Evolutionary conservation across 2,329 filamentous ascomycete species (phyloP).

Genomic region (Cladobotryum protrusum): DNA sequence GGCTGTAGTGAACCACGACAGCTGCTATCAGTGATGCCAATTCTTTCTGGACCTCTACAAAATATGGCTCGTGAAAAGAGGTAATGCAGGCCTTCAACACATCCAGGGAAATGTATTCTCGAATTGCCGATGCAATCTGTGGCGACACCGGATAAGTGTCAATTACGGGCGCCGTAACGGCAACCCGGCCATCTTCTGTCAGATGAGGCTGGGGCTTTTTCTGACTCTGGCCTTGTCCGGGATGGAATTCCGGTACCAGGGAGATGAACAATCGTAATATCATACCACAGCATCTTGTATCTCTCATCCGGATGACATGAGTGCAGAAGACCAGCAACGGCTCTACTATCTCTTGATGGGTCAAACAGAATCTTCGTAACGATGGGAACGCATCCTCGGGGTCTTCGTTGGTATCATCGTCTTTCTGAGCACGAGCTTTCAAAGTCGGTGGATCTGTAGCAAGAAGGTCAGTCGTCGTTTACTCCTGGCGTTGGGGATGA

Average conservation of each 20-base stretch:
- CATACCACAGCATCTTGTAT: conserved; percentile 80
- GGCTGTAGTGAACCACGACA: conserved; percentile 72
- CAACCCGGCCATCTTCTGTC: conserved; percentile 21
- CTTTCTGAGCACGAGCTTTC: conserved; percentile 22
- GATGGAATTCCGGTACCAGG: conserved; percentile 78
- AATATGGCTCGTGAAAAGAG: conserved; percentile 90
- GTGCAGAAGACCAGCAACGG: conserved; percentile 88
- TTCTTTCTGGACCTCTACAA: conserved; percentile 92
- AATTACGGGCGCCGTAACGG: conserved; percentile 7
- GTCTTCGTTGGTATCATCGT: conserved; percentile 17
- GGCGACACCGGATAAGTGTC: conserved; percentile 42
- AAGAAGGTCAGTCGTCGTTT: conserved; percentile 1
- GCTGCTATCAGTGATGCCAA: conserved; percentile 80
- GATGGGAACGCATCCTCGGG: conserved; percentile 43
- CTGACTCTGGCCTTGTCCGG: conserved; percentile 24
- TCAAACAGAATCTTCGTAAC: conserved; percentile 77
- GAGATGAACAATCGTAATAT: conserved; percentile 82
- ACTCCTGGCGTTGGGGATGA: neutral
- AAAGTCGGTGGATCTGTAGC: conserved; percentile 26
- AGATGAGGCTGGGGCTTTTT: conserved; percentile 18
- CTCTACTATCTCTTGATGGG: conserved; percentile 71
- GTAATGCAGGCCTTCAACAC: conserved; percentile 86
- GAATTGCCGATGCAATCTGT: conserved; percentile 59
- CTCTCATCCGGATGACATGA: conserved; percentile 82
- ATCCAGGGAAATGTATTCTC: conserved; percentile 83